phyloP scores from a whole-genome alignment of 345 rosid genomes.

The Arabidopsis arenosa region DNA sequence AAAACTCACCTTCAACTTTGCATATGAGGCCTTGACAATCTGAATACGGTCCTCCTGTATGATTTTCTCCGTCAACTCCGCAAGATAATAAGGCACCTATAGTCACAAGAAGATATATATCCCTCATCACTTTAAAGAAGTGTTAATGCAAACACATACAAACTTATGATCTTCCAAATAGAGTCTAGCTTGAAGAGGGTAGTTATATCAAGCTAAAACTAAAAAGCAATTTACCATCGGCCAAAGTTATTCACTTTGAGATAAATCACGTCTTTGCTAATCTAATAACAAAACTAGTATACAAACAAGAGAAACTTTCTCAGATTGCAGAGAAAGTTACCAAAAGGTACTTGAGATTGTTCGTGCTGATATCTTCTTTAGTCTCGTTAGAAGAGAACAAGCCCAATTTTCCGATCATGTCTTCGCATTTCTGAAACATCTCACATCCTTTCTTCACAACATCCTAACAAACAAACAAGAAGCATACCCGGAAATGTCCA shows the following conservation, averaged over 20 bases:
- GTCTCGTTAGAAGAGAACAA: conserved; percentile 88
- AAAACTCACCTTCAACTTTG: conserved; percentile 64
- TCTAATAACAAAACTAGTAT: neutral
- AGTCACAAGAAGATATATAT: neutral
- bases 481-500: neutral
- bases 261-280: too few species aligned
- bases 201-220: neutral
- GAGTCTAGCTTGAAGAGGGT: too few species aligned
- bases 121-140: neutral
- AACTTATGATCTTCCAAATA: too few species aligned
- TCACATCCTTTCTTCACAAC: conserved; percentile 71
- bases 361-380: conserved; percentile 83
- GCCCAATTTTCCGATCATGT: conserved; percentile 80
- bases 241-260: too few species aligned
- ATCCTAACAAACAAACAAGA: conserved; percentile 49
- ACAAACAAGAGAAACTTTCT: neutral
- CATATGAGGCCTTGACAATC: conserved; percentile 48
- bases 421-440: conserved; percentile 76
- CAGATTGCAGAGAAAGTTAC: conserved; percentile 39
- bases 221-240: conserved; percentile 31
- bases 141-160: too few species aligned
- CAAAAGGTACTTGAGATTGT: conserved; percentile 83
- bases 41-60: conserved; percentile 66
- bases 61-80: conserved; percentile 77
- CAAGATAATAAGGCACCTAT: conserved; percentile 84